Percentiles rank a stretch among this genome's conserved stretches.
phyloP scores from a whole-genome alignment of 2,329 filamentous ascomycete species.

The Parastagonospora nodorum region DNA sequence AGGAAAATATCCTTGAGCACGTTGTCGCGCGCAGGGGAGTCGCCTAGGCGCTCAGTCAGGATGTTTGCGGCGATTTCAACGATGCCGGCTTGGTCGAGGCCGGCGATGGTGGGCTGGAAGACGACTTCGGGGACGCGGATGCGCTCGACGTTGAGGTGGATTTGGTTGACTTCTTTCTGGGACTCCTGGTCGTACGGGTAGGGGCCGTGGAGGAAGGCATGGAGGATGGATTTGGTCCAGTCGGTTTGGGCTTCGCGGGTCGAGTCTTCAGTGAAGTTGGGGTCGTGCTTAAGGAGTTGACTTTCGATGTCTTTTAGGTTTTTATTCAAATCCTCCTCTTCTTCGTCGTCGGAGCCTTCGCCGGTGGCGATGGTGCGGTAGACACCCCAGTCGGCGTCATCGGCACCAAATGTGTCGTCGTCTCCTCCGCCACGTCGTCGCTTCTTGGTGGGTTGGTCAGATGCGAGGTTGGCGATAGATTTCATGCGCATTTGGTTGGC shows the following conservation, averaged over 20 bases:
- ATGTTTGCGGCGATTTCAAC: conserved; percentile 92
- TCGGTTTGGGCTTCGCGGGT: conserved; percentile 91
- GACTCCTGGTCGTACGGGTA: conserved; percentile 82
- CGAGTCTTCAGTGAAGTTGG: conserved; percentile 87
- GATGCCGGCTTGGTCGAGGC: conserved; percentile 89
- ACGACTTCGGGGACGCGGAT: conserved; percentile 93
- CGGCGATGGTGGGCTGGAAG: conserved; percentile 90
- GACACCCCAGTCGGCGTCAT: conserved; percentile 97
- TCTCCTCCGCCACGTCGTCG: conserved; percentile 83
- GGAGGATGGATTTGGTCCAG: conserved; percentile 90
- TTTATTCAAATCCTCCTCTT: conserved; percentile 82
- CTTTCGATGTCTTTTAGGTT: conserved; percentile 78
- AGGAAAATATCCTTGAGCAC: conserved; percentile 88
- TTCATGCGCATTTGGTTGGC: conserved; percentile 99
- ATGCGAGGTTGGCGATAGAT: conserved; percentile 91
- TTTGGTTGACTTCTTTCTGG: conserved; percentile 79
- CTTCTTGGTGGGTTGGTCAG: conserved; percentile 83
- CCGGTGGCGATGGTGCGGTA: conserved; percentile 91
- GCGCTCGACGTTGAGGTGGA: conserved; percentile 95
- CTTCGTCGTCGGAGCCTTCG: conserved; percentile 81
- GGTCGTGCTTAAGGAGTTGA: conserved; percentile 84
- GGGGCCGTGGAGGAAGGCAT: conserved; percentile 87
- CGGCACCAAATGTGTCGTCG: conserved; percentile 94
- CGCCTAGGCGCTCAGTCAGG: conserved; percentile 75
- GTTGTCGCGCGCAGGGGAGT: conserved; percentile 63